These are phyloP conservation scores for Fonsecaea nubica DNA, from an alignment of 2,329 filamentous ascomycete genomes.

Conservation along the genomic window DNA sequence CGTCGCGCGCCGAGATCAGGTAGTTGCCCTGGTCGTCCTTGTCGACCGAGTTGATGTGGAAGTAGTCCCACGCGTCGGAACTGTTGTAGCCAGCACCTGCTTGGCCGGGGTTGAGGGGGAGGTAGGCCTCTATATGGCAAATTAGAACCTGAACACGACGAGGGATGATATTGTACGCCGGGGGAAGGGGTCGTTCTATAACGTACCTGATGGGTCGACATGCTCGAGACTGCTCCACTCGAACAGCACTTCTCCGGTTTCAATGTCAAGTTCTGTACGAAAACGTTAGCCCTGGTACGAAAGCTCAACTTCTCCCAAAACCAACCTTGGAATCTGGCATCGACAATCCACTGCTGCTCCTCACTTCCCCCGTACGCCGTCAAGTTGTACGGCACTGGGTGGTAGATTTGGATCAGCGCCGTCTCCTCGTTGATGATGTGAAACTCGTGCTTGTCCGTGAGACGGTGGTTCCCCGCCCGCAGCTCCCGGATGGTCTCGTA, in stretches of 20 bases:
- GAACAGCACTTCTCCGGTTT: conserved; percentile 52
- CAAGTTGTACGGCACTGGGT: conserved; percentile 49
- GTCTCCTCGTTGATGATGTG: conserved; percentile 56
- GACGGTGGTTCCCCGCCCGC: conserved; percentile 54
- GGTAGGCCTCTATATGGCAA: conserved; percentile 20
- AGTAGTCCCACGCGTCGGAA: conserved; percentile 57
- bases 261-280: conserved; percentile 51
- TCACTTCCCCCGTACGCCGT: conserved; percentile 38
- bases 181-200: background rate
- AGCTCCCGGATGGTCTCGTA: conserved; percentile 63
- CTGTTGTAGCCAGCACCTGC: conserved; percentile 34
- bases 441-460: conserved; percentile 61
- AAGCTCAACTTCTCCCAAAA: no score
- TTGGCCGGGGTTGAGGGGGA: conserved; percentile 29
- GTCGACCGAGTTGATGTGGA: conserved; percentile 62
- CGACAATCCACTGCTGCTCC: conserved; percentile 52
- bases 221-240: conserved; percentile 57
- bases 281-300: background rate
- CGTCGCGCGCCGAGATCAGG: conserved; percentile 52
- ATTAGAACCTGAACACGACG: background rate
- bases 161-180: background rate
- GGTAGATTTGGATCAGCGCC: conserved; percentile 43
- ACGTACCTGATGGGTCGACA: conserved; percentile 38
- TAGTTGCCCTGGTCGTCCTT: conserved; percentile 56
- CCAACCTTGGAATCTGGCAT: conserved; percentile 49